Percentiles rank a stretch among this genome's conserved stretches.
phyloP scores from a whole-genome alignment of 768 basidiomycete species.

The Clitopilus passeckerianus region DNA sequence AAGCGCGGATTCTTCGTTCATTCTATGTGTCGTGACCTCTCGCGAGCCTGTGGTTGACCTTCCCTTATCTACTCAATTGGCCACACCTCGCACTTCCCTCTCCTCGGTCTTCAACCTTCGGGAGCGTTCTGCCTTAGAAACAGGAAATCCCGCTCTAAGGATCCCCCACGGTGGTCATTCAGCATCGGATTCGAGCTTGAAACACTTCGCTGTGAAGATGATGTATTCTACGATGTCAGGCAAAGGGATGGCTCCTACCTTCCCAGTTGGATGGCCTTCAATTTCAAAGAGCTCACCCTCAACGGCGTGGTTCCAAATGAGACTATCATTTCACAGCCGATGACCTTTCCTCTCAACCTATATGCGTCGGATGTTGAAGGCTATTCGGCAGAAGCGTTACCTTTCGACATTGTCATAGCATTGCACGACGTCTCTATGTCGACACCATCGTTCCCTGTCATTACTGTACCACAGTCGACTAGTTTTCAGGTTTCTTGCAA shows the following conservation, averaged over 20 bases:
- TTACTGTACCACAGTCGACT: conserved; percentile 65
- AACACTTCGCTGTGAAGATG: conserved; percentile 48
- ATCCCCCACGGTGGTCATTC: conserved; percentile 83
- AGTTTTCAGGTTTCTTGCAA: conserved; percentile 47
- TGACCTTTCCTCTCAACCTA: conserved; percentile 47
- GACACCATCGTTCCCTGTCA: conserved; percentile 44
- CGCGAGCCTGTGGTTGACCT: conserved; percentile 49
- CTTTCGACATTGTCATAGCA: conserved; percentile 66
- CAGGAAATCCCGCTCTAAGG: conserved; percentile 51
- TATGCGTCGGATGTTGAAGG: conserved; percentile 72
- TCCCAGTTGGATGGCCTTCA: conserved; percentile 74
- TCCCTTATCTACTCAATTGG: conserved; percentile 59
- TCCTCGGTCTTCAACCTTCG: conserved; percentile 73
- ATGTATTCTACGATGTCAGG: conserved; percentile 59
- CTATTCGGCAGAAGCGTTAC: conserved; percentile 53
- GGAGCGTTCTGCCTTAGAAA: conserved; percentile 51
- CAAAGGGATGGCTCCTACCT: conserved; percentile 64
- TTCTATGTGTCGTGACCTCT: conserved; percentile 50
- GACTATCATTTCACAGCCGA: conserved; percentile 29
- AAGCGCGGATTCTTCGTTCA: conserved; percentile 46
- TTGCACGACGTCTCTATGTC: conserved; percentile 59
- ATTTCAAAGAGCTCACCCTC: conserved; percentile 64
- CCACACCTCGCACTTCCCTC: conserved; percentile 51
- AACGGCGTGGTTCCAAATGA: conserved; percentile 69
- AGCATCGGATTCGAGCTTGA: conserved; percentile 75